Evolutionary conservation across 2,329 filamentous ascomycete genomes (phyloP).

Genomic region (Aspergillus eucalypticola): DNA sequence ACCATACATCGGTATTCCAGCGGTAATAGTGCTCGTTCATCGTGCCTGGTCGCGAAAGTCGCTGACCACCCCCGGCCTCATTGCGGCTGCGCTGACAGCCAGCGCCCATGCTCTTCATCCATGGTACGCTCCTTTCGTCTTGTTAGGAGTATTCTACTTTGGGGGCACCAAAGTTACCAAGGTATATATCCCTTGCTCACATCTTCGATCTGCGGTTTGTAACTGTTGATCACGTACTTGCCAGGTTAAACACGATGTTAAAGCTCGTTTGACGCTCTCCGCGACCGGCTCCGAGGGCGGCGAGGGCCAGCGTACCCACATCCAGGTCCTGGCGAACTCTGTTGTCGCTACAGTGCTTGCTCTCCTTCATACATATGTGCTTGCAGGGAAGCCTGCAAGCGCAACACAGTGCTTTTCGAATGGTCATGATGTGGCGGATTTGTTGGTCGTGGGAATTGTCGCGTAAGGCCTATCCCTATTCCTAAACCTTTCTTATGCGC

Average conservation of each 20-base stretch:
- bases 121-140: slow-evolving; percentile 85
- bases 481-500: neutral
- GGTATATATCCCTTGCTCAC: slow-evolving; percentile 45
- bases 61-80: slow-evolving; percentile 74
- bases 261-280: slow-evolving; percentile 76
- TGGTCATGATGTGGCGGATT: slow-evolving; percentile 33
- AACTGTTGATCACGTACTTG: neutral
- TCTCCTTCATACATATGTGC: slow-evolving; percentile 51
- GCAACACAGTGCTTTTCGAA: slow-evolving; percentile 41
- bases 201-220: neutral
- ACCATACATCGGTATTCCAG: slow-evolving; percentile 44
- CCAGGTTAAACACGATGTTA: slow-evolving; percentile 83
- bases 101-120: slow-evolving; percentile 84
- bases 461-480: slow-evolving; percentile 32
- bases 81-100: slow-evolving; percentile 72
- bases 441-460: slow-evolving; percentile 43
- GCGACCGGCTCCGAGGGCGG: slow-evolving; percentile 70
- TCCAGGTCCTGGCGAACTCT: slow-evolving; percentile 91
- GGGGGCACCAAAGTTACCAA: slow-evolving; percentile 82
- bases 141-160: slow-evolving; percentile 83
- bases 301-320: slow-evolving; percentile 78
- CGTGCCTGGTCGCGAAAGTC: slow-evolving; percentile 72
- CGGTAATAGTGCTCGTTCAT: slow-evolving; percentile 61
- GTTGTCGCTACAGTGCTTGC: slow-evolving; percentile 69
- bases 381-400: slow-evolving; percentile 25